Base-by-base conservation (phyloP, 2,329 filamentous ascomycete species). In the Xylaria sp. region DNA sequence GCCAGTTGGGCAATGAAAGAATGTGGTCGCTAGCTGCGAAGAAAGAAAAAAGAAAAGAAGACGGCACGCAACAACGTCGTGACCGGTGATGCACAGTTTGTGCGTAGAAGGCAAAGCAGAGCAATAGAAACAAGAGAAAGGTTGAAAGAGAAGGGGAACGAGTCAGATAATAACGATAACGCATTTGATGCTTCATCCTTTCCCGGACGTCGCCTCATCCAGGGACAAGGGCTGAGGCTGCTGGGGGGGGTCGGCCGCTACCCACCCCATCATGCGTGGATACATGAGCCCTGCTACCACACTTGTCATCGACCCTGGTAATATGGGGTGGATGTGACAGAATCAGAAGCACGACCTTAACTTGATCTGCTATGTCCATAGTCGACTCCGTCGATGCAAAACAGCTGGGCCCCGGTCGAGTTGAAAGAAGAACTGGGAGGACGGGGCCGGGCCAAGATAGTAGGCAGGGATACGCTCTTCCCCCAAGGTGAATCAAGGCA, bases 1-100 rank as follows among this genome's bases (percentile, higher is more conserved):
- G 82, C 84, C 84, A 86, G 85, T 86, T 86, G 84, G 84, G 76
- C 78, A 76, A 79, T 81, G 76, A 82, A 82, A 78, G 78, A 81
- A 79, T 76, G 78, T 78, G 81, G 78, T 78, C 76, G 77, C 76
- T 76, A 82, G 81, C 81, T 82, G 81, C 80, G 80, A 78, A 79
- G 75, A 75, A 81, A 28, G 76, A 51, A 80, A 77, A 76, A 72
- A 68, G 81, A 83, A 82, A 82, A 81, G 80, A 78, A 69, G 72
- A 74, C 72, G 74, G 76, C 74, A 72, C 76, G 77, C 76, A 77
- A 76, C 75, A 78, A 75, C 74, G 76, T 76, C 75, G 74, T 77
- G 72, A 74, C 70, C 66, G 72, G 73, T 76, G 73, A 73, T 76
- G 73, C 71, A 76, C 69, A 74, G 58, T 66, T 73, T 71, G 71